Base-by-base conservation (phyloP, 1,284 basidiomycete species). In the Ustilago curta region DNA sequence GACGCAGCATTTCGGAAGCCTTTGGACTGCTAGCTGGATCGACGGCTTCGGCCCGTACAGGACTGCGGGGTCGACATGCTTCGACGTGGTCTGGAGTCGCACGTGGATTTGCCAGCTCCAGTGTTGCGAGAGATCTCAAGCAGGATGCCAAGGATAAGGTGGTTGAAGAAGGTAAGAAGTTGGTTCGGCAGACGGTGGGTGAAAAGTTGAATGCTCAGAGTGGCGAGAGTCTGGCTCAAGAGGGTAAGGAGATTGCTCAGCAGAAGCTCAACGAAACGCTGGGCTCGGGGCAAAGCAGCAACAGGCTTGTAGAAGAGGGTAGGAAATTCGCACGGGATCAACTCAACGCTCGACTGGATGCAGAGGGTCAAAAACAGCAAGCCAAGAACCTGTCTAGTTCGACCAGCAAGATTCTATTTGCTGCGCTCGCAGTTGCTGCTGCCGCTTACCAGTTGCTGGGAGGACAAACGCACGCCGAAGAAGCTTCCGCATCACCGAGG, bases 91-190 rank as follows among this genome's bases (percentile, higher is more conserved):
- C 59, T 40, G 51, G 31, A 5, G n/a, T 27, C 25, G 19, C 45
- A 2, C 57, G 64, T 14, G 14, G 48, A 4, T 69, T 74, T 19
- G 42, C 55, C 8, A 59, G 43, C 51, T 32, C 66, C 19, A 32
- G 16, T 27, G 25, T 59, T 4, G 21, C 45, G 16, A 45, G 31
- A 8, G 59, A 66, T 19, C 51, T 74, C 3, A 69, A 65, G 50
- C 57, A 74, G 16, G 51, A 65, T 37, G 55, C 51, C 21, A 61
- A 58, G 47, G 43, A 73, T 12, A 57, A 37, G 21, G 29, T 68
- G 16, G 49, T 73, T 1, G 58, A 73, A n/a, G 58, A 68, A 29
- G 70, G 61, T 31, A 73, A 73, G 61, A 68, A 68, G 49, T 58
- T 50, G 21, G 68, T 59, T n/a, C 49, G 60, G 49, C 50, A 61